Conservation (phyloP, 116 monocot genomes). For the Phalaenopsis hybrid region DNA sequence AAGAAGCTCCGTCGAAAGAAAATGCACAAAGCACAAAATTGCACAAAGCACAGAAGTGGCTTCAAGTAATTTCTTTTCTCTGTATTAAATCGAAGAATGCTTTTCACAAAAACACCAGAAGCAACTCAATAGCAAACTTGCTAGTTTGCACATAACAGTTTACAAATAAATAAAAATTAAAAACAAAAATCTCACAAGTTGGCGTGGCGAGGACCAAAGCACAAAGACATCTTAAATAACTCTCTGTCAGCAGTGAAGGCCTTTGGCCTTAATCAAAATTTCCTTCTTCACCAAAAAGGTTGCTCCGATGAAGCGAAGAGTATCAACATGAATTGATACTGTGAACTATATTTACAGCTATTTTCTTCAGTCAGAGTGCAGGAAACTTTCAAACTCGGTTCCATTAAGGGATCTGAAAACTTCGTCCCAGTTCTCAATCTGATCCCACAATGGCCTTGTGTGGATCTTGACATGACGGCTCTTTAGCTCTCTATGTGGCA, state of each 20-base stretch:
- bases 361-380: slow-evolving; percentile 9
- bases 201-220: neutral
- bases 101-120: neutral
- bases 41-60: no score
- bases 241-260: neutral
- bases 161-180: neutral
- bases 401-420: slow-evolving; percentile 34
- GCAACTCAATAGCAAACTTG: slow-evolving; percentile 2
- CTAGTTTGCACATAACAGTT: neutral
- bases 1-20: neutral
- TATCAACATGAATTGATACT: neutral
- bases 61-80: neutral
- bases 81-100: neutral
- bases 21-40: no score
- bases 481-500: slow-evolving; percentile 28
- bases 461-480: slow-evolving; percentile 56
- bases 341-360: slow-evolving; percentile 1
- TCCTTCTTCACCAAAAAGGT: no score
- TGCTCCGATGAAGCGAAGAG: neutral
- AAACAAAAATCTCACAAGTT: neutral
- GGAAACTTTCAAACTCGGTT: slow-evolving; percentile 37
- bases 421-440: slow-evolving; percentile 37
- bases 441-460: slow-evolving; percentile 35
- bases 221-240: neutral
- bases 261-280: neutral